Percentiles rank a stretch among this genome's conserved stretches.
Conservation (phyloP, 257 asterid genomes). For the Nicotiana noctiflora region DNA sequence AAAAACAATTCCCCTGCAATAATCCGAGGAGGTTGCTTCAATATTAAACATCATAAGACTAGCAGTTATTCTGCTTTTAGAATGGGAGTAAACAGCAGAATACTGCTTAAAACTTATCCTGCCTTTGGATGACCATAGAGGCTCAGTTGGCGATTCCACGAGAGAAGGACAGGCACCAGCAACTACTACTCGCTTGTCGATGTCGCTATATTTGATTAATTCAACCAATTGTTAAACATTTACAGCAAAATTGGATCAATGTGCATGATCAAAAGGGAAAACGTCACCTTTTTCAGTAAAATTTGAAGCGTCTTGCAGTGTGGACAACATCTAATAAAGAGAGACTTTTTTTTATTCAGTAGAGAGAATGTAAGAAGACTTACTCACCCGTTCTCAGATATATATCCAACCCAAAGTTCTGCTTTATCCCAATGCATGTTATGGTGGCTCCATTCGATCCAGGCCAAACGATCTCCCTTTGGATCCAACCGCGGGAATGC, state of each 20-base stretch:
- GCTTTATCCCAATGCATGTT: slow-evolving; percentile 9
- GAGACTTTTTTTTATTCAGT: background rate
- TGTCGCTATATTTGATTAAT: background rate
- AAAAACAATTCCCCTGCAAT: slow-evolving; percentile 85
- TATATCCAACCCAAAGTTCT: slow-evolving; percentile 2
- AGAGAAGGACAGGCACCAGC: background rate
- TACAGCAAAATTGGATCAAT: background rate
- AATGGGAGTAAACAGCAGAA: slow-evolving; percentile 4
- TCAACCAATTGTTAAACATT: background rate
- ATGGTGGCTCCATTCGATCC: slow-evolving; percentile 8
- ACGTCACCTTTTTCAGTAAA: background rate
- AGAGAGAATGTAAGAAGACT: background rate
- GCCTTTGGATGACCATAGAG: slow-evolving; percentile 11
- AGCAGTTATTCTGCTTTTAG: background rate
- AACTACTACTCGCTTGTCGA: background rate
- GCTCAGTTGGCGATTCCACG: slow-evolving; percentile 9
- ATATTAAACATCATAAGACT: background rate
- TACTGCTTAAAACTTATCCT: background rate
- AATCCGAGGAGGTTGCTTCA: background rate
- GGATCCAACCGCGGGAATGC: background rate
- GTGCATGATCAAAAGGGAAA: background rate
- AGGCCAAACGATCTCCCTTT: slow-evolving; percentile 4
- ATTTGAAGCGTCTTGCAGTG: background rate
- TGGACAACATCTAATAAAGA: background rate
- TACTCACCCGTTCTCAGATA: slow-evolving; percentile 7